Evolutionary conservation across 495 filamentous ascomycete genomes (phyloP).

Genomic region (Aspergillus carlsbadensis): DNA sequence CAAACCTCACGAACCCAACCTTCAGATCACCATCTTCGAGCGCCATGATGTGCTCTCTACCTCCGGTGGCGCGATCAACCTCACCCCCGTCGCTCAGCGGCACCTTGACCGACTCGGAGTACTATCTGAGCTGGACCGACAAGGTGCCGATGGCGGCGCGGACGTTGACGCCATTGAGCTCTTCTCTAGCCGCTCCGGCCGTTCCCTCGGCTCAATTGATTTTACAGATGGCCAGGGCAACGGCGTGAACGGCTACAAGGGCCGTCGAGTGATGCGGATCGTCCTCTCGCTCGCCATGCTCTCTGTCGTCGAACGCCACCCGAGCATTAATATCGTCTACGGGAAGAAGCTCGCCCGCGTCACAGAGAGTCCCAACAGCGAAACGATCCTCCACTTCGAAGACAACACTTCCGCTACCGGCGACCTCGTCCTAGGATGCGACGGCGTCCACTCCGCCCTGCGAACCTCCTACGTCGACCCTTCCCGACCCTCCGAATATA

Average conservation of each 20-base stretch:
- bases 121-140: conserved; percentile 39
- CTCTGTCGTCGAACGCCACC: conserved; percentile 37
- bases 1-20: conserved; percentile 39
- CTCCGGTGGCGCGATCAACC: conserved; percentile 61
- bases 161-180: conserved; percentile 53
- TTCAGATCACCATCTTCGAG: conserved; percentile 56
- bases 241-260: conserved; percentile 44
- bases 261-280: conserved; percentile 48
- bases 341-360: conserved; percentile 40
- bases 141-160: conserved; percentile 45
- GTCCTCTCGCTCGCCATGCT: conserved; percentile 48
- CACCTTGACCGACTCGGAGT: conserved; percentile 57
- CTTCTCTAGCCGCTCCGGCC: conserved; percentile 51
- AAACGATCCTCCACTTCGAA: conserved; percentile 49
- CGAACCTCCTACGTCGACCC: conserved; percentile 54
- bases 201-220: conserved; percentile 42
- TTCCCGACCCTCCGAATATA: conserved; percentile 49
- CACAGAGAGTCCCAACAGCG: conserved; percentile 34
- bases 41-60: conserved; percentile 54
- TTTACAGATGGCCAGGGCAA: conserved; percentile 39
- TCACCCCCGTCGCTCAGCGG: conserved; percentile 60
- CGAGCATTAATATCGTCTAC: conserved; percentile 38
- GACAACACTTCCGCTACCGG: conserved; percentile 47
- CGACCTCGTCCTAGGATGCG: conserved; percentile 59
- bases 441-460: conserved; percentile 61